These are phyloP conservation scores for Metschnikowia kunwiensis DNA, from an alignment of 805 yeast species.

Conservation along the genomic window DNA sequence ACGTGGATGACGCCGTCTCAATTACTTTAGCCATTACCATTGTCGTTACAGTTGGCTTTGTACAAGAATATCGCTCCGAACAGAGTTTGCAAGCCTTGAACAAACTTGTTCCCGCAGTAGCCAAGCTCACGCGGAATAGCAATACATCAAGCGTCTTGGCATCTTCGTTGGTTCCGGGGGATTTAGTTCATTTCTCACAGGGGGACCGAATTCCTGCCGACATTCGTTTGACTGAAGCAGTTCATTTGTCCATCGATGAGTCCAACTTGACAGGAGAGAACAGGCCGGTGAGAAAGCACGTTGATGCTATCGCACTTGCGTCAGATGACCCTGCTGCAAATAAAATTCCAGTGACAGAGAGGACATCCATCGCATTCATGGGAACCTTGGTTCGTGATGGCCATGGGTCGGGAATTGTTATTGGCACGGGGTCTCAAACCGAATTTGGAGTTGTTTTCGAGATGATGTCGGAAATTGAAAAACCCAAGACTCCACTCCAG, in stretches of 20 bases:
- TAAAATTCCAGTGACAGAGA: conserved; percentile 58
- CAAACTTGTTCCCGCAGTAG: conserved; percentile 94
- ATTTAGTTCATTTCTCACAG: conserved; percentile 79
- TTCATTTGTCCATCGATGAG: conserved; percentile 84
- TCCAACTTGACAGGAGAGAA: conserved; percentile 95
- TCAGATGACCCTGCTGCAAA: conserved; percentile 19
- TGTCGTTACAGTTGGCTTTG: conserved; percentile 95
- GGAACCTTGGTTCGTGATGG: conserved; percentile 97
- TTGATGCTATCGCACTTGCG: conserved; percentile 38
- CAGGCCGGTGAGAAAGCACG: conserved; percentile 71
- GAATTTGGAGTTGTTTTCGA: conserved; percentile 94
- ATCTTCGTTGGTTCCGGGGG: conserved; percentile 90
- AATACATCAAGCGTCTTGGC: conserved; percentile 81
- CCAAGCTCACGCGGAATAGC: conserved; percentile 83
- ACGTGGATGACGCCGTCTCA: conserved; percentile 91
- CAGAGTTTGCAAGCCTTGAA: conserved; percentile 90
- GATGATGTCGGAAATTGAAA: conserved; percentile 92
- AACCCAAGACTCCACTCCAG: conserved; percentile 97
- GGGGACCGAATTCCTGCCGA: conserved; percentile 99
- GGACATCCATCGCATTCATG: conserved; percentile 86
- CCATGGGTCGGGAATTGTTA: conserved; percentile 88
- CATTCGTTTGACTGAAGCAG: conserved; percentile 72
- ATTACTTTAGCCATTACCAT: conserved; percentile 88
- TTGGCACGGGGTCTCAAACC: conserved; percentile 85
- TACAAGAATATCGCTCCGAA: conserved; percentile 95